phyloP scores from a whole-genome alignment of 2,329 filamentous ascomycete genomes.

The Venturia oleaginea region DNA sequence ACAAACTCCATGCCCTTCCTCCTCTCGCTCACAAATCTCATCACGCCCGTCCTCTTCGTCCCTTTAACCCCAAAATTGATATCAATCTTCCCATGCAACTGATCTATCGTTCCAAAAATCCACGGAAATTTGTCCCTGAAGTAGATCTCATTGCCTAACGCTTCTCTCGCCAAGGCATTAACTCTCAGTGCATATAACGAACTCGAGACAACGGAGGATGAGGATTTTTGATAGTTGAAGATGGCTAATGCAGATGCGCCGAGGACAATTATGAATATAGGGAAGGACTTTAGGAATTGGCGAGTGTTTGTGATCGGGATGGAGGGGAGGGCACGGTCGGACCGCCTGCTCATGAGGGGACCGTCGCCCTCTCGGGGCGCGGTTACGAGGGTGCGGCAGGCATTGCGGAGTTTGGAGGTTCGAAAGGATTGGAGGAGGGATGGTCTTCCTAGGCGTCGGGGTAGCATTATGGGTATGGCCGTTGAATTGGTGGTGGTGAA shows the following conservation, averaged over 20 bases:
- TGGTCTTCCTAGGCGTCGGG: not conserved
- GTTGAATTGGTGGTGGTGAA: not conserved
- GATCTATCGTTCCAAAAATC: conserved; percentile 62
- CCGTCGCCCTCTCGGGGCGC: conserved; percentile 42
- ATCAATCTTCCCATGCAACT: conserved; percentile 83
- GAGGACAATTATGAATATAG: conserved; percentile 69
- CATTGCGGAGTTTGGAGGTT: not conserved
- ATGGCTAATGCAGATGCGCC: conserved; percentile 68
- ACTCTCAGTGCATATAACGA: conserved; percentile 89
- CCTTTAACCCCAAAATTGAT: conserved; percentile 82
- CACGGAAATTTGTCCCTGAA: conserved; percentile 40
- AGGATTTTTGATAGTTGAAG: conserved; percentile 98
- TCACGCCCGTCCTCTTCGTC: conserved; percentile 57
- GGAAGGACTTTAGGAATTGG: conserved; percentile 51
- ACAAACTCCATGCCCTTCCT: conserved; percentile 53
- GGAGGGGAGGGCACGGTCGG: conserved; percentile 44
- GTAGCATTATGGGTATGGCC: not conserved
- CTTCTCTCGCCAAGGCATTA: conserved; percentile 60
- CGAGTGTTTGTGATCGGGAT: conserved; percentile 21
- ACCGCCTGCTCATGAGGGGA: conserved; percentile 42
- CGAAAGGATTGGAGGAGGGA: not conserved
- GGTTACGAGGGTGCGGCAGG: conserved; percentile 37
- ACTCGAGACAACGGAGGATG: conserved; percentile 70
- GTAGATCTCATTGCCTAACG: conserved; percentile 64
- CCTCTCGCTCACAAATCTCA: conserved; percentile 72